Evolutionary conservation across 768 basidiomycete species (phyloP), one percentile per base, ranked within the genome.

Genomic region (Mycena olivaceomarginata): DNA sequence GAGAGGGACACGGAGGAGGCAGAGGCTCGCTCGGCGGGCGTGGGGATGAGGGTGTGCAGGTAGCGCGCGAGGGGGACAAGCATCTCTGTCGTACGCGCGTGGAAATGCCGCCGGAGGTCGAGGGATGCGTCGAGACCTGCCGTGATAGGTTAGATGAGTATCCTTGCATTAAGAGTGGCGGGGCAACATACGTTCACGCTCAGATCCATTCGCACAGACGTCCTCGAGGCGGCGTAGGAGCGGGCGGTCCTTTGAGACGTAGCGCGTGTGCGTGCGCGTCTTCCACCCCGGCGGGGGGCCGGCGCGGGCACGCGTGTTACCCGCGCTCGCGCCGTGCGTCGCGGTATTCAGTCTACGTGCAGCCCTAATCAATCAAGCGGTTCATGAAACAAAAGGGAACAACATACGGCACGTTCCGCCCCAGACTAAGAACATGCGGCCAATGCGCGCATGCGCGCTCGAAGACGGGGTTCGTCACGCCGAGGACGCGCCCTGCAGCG

Each of bases 401-500:
- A 13, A 48, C 56, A 18, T 79, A 93, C 93, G 82, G 81, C 31
- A 82, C 82, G 51, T 85, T 85, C 70, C 88, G 86, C 37, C 94
- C 94, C 48, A 97, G 85, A 70, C 94, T 95, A 46, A 98, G 85
- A 2, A 94, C 85, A 84, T 98, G 96, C 3, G 96, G 95, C 96
- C 96, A 98, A 83, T 97, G 95, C 1, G 89, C 87, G 81, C 95
- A 97, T 1, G 92, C 91, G 67, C 92, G 92, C 81, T 94, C 93
- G 68, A 98, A 94, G 81, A 96, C 93, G 0, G 97, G 97, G 81
- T 98, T 98, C 1, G 97, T 98, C 11, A 96, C 95, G 11, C 97
- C 96, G 4, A 98, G 83, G 7, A 98, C 79, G 4, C 96, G 84
- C 1, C 96, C 97, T 1, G 93, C 85, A 83, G 93, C 93, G 0